Percentiles rank a stretch among this genome's conserved stretches.
phyloP scores from a whole-genome alignment of 352 stramenopile genomes.

The Pythium phragmiticola region DNA sequence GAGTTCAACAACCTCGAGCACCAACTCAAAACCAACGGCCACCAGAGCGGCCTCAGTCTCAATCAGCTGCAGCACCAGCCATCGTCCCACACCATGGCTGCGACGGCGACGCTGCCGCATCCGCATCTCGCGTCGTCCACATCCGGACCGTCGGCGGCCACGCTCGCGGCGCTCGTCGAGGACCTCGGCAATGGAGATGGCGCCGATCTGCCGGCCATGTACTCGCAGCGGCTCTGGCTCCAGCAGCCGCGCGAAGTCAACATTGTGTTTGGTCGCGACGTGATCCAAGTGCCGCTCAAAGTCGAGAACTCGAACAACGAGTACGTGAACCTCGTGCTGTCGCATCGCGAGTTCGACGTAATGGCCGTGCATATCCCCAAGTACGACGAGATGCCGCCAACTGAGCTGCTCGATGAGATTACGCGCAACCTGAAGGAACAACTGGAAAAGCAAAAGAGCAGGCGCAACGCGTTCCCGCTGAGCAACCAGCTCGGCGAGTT shows the following conservation, averaged over 20 bases:
- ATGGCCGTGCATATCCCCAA: conserved; percentile 74
- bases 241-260: conserved; percentile 26
- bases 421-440: conserved; percentile 52
- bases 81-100: not conserved
- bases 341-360: conserved; percentile 71
- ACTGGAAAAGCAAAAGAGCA: conserved; percentile 35
- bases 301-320: conserved; percentile 36
- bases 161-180: conserved; percentile 19
- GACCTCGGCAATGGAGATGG: conserved; percentile 7
- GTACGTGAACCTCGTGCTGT: conserved; percentile 73
- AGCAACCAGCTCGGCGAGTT: conserved; percentile 28
- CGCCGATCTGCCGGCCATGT: conserved; percentile 15
- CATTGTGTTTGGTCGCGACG: conserved; percentile 65
- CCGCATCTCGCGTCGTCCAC: conserved; percentile 15
- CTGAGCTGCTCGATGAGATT: conserved; percentile 58
- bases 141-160: conserved; percentile 1
- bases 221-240: conserved; percentile 21
- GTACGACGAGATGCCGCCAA: conserved; percentile 61
- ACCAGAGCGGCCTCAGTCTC: conserved; percentile 12
- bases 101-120: conserved; percentile 12
- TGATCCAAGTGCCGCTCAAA: conserved; percentile 77
- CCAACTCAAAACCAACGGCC: not conserved
- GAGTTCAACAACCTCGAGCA: conserved; percentile 9
- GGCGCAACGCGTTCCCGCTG: conserved; percentile 24
- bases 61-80: conserved; percentile 17